Percentiles rank a stretch among this genome's conserved stretches.
Conservation (phyloP, 768 basidiomycete genomes). For the Macrolepiota dolichaula region DNA sequence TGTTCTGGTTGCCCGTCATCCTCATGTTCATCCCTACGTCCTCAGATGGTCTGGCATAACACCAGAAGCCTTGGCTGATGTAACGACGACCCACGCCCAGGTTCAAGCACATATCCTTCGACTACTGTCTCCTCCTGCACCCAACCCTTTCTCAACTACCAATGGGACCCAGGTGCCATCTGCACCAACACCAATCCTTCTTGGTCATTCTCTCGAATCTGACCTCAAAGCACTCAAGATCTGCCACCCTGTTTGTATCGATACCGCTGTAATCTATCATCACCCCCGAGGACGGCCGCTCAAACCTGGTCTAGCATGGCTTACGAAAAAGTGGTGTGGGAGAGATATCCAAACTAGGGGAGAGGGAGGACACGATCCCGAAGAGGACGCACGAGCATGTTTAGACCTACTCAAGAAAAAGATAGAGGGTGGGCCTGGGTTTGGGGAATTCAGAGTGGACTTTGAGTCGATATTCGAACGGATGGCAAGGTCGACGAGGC, state of each 20-base stretch:
- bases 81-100: slow-evolving; percentile 75
- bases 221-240: slow-evolving; percentile 88
- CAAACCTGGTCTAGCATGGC: slow-evolving; percentile 96
- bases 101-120: slow-evolving; percentile 72
- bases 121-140: slow-evolving; percentile 49
- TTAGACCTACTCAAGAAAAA: slow-evolving; percentile 83
- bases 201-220: slow-evolving; percentile 95
- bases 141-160: slow-evolving; percentile 42
- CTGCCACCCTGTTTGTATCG: slow-evolving; percentile 83
- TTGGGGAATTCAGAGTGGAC: slow-evolving; percentile 84
- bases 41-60: slow-evolving; percentile 93
- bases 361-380: slow-evolving; percentile 88
- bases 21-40: neutral
- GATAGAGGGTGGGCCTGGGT: slow-evolving; percentile 70
- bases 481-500: slow-evolving; percentile 52
- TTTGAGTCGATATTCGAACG: slow-evolving; percentile 88
- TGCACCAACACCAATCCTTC: slow-evolving; percentile 68
- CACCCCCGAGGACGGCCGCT: slow-evolving; percentile 92
- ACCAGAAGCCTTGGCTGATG: slow-evolving; percentile 56
- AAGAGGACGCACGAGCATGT: slow-evolving; percentile 91
- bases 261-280: slow-evolving; percentile 87
- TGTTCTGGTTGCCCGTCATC: neutral
- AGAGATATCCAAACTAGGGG: slow-evolving; percentile 86
- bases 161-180: slow-evolving; percentile 18
- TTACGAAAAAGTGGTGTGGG: slow-evolving; percentile 90